Conservation (phyloP, 1,284 basidiomycete species). For the Nidula niveotomentosa region DNA sequence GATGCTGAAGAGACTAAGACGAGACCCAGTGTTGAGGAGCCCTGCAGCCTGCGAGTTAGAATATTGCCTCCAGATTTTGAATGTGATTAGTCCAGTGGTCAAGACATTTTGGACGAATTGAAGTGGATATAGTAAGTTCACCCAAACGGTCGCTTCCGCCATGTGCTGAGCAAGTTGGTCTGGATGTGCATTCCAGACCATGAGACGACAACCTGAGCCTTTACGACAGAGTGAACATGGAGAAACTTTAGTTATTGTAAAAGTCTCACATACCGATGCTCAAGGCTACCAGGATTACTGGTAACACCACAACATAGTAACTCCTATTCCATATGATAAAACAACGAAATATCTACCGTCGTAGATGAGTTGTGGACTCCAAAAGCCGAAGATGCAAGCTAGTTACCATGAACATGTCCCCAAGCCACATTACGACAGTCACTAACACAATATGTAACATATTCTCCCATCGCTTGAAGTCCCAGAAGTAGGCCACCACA, state of each 20-base stretch:
- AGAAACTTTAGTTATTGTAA: neutral
- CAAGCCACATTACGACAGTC: constrained; percentile 19
- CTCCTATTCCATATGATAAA: constrained; percentile 4
- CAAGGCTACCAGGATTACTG: neutral
- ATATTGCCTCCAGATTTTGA: constrained; percentile 19
- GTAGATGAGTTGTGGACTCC: neutral
- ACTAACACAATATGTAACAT: constrained; percentile 14
- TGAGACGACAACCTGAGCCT: neutral
- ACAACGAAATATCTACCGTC: constrained; percentile 20
- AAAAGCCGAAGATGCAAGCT: neutral
- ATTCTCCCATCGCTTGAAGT: constrained; percentile 19
- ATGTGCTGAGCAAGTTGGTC: neutral
- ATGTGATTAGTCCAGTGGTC: constrained; percentile 20
- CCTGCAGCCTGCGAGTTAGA: constrained; percentile 12
- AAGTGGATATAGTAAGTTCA: constrained; percentile 4
- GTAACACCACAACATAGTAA: neutral
- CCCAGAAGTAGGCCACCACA: constrained; percentile 12
- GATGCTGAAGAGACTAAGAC: constrained; percentile 16
- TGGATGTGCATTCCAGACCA: neutral
- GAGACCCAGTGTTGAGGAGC: constrained; percentile 11
- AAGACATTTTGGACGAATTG: constrained; percentile 21
- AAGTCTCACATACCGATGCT: constrained; percentile 1
- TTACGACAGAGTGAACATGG: neutral
- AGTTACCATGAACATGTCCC: constrained; percentile 21
- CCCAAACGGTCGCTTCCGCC: neutral